phyloP scores from a whole-genome alignment of 177 flowering plant genomes.

The Vitis hybrid region DNA sequence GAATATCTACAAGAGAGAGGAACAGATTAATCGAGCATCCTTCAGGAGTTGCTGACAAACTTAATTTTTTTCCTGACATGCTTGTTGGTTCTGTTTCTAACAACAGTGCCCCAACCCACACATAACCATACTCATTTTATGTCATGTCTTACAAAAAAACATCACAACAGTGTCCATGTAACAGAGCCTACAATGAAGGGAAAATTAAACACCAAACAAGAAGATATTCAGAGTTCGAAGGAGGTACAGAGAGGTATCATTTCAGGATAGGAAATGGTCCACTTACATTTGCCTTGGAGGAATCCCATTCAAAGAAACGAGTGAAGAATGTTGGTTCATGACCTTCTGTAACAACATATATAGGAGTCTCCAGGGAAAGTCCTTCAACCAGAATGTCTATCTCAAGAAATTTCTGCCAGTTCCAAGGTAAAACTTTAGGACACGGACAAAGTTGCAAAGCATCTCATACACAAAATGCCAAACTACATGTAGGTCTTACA shows the following conservation, averaged over 20 bases:
- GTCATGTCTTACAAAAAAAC: background rate
- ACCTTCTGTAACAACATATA: conserved; percentile 69
- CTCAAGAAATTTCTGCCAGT: conserved; percentile 74
- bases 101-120: too few species aligned
- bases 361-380: conserved; percentile 50
- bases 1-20: too few species aligned
- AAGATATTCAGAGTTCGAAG: too few species aligned
- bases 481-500: background rate
- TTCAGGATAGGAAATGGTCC: conserved; percentile 9
- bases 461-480: background rate
- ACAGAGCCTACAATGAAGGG: background rate
- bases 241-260: too few species aligned
- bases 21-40: too few species aligned
- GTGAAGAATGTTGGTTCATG: conserved; percentile 80
- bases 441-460: background rate
- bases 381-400: conserved; percentile 52
- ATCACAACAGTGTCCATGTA: background rate
- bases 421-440: conserved; percentile 8
- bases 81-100: too few species aligned
- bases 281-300: conserved; percentile 57
- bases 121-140: background rate
- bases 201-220: background rate
- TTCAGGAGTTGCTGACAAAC: too few species aligned
- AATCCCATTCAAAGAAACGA: conserved; percentile 74
- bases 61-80: too few species aligned